Conservation (phyloP, 805 yeast species). For the Wickerhamomyces chambardii region DNA sequence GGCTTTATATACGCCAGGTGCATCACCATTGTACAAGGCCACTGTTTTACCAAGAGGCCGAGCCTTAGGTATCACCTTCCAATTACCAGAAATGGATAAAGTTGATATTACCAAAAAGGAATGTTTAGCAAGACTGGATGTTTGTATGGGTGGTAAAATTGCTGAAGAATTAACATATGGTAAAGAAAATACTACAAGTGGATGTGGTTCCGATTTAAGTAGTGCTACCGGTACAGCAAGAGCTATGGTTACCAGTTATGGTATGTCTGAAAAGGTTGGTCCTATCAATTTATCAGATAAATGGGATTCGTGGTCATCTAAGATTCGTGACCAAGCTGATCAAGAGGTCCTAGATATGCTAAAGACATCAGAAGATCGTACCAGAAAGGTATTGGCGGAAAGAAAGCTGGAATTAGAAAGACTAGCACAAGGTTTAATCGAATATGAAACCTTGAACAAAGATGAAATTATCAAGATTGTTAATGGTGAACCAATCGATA, state of each 20-base stretch:
- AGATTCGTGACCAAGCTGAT: slow-evolving; percentile 84
- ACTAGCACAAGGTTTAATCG: slow-evolving; percentile 86
- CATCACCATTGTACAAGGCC: slow-evolving; percentile 93
- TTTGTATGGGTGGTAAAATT: slow-evolving; percentile 98
- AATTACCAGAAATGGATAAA: slow-evolving; percentile 97
- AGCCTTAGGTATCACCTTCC: slow-evolving; percentile 95
- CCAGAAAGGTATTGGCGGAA: slow-evolving; percentile 56
- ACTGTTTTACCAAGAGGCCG: slow-evolving; percentile 95
- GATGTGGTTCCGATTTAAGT: slow-evolving; percentile 87
- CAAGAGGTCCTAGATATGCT: slow-evolving; percentile 77
- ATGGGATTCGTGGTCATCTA: slow-evolving; percentile 94
- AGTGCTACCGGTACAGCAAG: slow-evolving; percentile 90
- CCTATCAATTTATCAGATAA: slow-evolving; percentile 85
- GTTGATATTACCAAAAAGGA: slow-evolving; percentile 86
- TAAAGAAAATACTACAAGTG: slow-evolving; percentile 85
- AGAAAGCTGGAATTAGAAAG: slow-evolving; percentile 68
- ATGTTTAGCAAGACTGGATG: slow-evolving; percentile 87
- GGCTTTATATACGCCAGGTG: slow-evolving; percentile 92
- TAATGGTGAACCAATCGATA: slow-evolving; percentile 65
- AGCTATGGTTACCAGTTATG: slow-evolving; percentile 94
- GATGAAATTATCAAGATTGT: slow-evolving; percentile 87
- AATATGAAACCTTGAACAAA: slow-evolving; percentile 88
- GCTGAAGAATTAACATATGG: slow-evolving; percentile 95
- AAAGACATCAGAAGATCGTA: slow-evolving; percentile 69
- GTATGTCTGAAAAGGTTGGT: slow-evolving; percentile 92